A percentile compares a stretch with the other conserved stretches of the same genome.
These are phyloP conservation scores for Starmerella geochares DNA, from an alignment of 805 yeast genomes.

Conservation along the genomic window DNA sequence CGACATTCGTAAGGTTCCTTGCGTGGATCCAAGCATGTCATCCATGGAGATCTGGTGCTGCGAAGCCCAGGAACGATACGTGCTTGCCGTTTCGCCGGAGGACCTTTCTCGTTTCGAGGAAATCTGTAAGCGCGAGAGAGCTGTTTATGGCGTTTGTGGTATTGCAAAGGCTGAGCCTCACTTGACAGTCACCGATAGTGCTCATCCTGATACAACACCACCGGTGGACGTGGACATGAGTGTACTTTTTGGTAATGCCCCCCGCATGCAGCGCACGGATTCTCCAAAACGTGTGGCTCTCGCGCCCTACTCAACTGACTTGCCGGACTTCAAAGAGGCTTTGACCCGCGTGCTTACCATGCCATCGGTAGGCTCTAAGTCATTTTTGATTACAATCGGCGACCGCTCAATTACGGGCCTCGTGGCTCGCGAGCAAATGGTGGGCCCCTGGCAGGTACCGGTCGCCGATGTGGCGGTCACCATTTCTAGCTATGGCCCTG, in stretches of 20 bases:
- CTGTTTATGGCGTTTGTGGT: constrained; percentile 93
- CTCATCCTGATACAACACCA: constrained; percentile 48
- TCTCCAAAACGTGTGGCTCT: constrained; percentile 47
- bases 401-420: constrained; percentile 96
- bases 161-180: constrained; percentile 80
- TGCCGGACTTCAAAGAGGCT: constrained; percentile 46
- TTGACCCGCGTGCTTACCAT: constrained; percentile 70
- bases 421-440: constrained; percentile 95
- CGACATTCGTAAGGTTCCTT: constrained; percentile 80
- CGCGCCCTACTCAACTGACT: constrained; percentile 28
- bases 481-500: constrained; percentile 74
- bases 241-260: constrained; percentile 90
- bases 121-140: constrained; percentile 90
- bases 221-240: constrained; percentile 96
- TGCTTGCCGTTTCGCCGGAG: constrained; percentile 76
- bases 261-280: constrained; percentile 79
- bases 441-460: constrained; percentile 99
- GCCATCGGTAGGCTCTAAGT: constrained; percentile 92
- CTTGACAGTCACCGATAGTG: constrained; percentile 66
- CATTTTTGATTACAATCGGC: constrained; percentile 92
- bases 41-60: constrained; percentile 99
- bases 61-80: constrained; percentile 97
- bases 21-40: constrained; percentile 94
- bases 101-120: constrained; percentile 61
- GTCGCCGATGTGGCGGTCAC: constrained; percentile 98